Evolutionary conservation across 2,329 filamentous ascomycete species (phyloP).

Genomic region (Tolypocladium amazonense): DNA sequence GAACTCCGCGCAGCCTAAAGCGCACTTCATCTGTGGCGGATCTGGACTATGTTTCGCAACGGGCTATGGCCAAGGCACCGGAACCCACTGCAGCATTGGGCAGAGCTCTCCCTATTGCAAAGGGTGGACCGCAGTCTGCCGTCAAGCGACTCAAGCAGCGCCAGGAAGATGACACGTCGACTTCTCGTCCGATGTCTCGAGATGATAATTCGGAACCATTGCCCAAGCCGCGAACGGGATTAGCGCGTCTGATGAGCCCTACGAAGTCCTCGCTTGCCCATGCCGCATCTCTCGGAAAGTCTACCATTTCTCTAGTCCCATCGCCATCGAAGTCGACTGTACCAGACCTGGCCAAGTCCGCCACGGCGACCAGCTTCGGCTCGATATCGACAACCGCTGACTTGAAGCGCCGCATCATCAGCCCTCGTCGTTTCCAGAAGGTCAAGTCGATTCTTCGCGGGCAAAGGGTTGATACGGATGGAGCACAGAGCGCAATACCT

Average conservation of each 20-base stretch:
- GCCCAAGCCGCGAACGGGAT: slow-evolving; percentile 34
- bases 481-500: slow-evolving; percentile 37
- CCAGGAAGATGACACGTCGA: slow-evolving; percentile 58
- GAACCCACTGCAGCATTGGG: slow-evolving; percentile 8
- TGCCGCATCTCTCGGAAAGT: slow-evolving; percentile 11
- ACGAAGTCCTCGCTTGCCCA: slow-evolving; percentile 66
- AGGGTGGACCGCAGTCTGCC: slow-evolving; percentile 16
- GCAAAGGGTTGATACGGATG: slow-evolving; percentile 22
- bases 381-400: slow-evolving; percentile 20
- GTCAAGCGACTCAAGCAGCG: slow-evolving; percentile 64
- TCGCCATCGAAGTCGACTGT: slow-evolving; percentile 37
- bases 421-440: slow-evolving; percentile 40
- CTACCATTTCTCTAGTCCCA: slow-evolving; percentile 21
- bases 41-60: slow-evolving; percentile 13
- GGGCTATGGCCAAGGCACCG: slow-evolving; percentile 15
- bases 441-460: slow-evolving; percentile 48
- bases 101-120: slow-evolving; percentile 6
- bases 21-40: slow-evolving; percentile 21
- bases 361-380: slow-evolving; percentile 16
- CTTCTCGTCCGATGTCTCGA: slow-evolving; percentile 47
- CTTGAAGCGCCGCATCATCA: slow-evolving; percentile 28
- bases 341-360: slow-evolving; percentile 36
- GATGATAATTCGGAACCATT: slow-evolving; percentile 22
- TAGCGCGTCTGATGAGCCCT: slow-evolving; percentile 59
- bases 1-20: slow-evolving; percentile 24